Conservation (phyloP, 257 asterid genomes). For the Lycium ferocissimum region DNA sequence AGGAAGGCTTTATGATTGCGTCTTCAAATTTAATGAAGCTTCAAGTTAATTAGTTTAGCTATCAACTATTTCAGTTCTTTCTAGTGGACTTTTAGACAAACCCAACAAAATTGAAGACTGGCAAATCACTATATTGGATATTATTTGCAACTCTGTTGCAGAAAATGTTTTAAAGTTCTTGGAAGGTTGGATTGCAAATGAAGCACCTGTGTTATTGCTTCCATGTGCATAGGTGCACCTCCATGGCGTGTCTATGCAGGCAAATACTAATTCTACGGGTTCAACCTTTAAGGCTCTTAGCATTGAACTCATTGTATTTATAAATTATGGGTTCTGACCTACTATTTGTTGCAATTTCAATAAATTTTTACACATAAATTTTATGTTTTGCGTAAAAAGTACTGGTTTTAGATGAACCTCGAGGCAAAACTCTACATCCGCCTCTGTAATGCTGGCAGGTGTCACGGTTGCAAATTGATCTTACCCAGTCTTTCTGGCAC, state of each 20-base stretch:
- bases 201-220: not conserved
- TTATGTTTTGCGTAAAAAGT: too few relatives aligned
- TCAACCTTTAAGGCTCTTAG: not conserved
- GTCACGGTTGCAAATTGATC: not conserved
- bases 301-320: not conserved
- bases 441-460: not conserved
- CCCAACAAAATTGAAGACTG: not conserved
- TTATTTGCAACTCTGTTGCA: not conserved
- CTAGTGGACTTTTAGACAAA: not conserved
- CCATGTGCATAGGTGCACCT: not conserved
- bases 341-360: not conserved
- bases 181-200: not conserved
- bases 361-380: not conserved
- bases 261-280: not conserved
- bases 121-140: not conserved
- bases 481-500: not conserved
- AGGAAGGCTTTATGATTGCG: slow-evolving; percentile 95
- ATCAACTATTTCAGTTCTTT: slow-evolving; percentile 10
- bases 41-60: slow-evolving; percentile 21
- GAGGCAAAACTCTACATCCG: not conserved
- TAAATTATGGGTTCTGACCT: too few relatives aligned
- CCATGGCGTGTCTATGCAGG: not conserved
- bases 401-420: not conserved
- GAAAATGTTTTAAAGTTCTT: not conserved
- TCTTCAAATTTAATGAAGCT: slow-evolving; percentile 74